Conservation (phyloP, 1,139 yeast genomes). For the Taphrina deformans region DNA sequence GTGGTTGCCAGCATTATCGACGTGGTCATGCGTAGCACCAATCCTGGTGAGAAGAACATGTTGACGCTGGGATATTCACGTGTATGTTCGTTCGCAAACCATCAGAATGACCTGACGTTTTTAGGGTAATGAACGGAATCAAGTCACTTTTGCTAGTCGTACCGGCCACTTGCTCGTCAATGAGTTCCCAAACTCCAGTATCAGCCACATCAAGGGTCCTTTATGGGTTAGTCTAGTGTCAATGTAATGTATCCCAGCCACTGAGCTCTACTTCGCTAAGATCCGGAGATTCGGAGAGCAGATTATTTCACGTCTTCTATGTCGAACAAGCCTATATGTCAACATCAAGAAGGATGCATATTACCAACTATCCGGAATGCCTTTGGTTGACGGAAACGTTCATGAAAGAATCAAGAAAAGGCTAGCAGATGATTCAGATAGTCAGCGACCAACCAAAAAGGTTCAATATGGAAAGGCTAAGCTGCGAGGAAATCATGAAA, state of each 20-base stretch:
- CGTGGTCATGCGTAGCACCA: background rate
- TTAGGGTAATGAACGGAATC: conserved; percentile 30
- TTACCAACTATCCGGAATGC: conserved; percentile 35
- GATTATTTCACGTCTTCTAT: conserved; percentile 24
- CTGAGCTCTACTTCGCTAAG: background rate
- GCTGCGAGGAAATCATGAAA: conserved; percentile 6
- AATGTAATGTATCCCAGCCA: background rate
- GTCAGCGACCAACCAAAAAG: background rate
- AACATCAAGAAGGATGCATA: conserved; percentile 17
- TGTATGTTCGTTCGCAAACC: too few relatives aligned
- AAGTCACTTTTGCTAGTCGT: conserved; percentile 7
- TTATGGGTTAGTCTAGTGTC: conserved; percentile 21
- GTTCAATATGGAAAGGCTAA: background rate
- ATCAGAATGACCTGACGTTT: too few relatives aligned
- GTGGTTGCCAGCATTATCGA: background rate
- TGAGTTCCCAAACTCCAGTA: conserved; percentile 34
- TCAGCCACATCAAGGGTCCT: conserved; percentile 14
- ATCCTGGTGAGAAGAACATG: conserved; percentile 17
- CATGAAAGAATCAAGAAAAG: conserved; percentile 16
- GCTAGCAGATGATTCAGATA: background rate
- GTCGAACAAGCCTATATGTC: conserved; percentile 33
- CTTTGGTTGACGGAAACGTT: conserved; percentile 8
- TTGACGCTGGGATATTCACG: conserved; percentile 31
- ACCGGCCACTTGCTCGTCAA: conserved; percentile 24
- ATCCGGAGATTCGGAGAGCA: conserved; percentile 23